These are phyloP conservation scores for Trametes punicea DNA, from an alignment of 768 basidiomycete species.

Conservation along the genomic window DNA sequence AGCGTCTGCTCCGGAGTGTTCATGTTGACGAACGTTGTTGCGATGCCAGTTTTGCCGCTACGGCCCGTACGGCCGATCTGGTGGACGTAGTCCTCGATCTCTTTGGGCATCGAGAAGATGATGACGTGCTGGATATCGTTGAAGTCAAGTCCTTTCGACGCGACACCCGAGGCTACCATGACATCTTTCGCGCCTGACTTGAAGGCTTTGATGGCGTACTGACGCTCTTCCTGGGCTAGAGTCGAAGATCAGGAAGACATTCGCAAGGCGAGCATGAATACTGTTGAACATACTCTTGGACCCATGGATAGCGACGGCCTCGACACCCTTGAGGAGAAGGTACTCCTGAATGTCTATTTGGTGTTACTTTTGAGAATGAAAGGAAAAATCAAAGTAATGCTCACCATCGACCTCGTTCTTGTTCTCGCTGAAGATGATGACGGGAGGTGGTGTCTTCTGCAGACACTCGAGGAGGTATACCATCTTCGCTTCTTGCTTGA, in stretches of 20 bases:
- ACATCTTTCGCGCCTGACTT: constrained; percentile 97
- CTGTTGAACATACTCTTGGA: constrained; percentile 72
- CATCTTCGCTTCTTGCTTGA: constrained; percentile 99
- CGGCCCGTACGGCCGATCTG: constrained; percentile 98
- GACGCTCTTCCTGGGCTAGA: constrained; percentile 94
- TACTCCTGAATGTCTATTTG: constrained; percentile 96
- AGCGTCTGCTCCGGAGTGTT: constrained; percentile 95
- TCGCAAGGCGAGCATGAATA: neutral
- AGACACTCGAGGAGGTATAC: constrained; percentile 96
- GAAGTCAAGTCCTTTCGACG: constrained; percentile 97
- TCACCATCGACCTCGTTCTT: constrained; percentile 99
- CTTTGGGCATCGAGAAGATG: constrained; percentile 99
- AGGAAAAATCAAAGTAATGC: constrained; percentile 19
- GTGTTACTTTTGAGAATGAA: neutral
- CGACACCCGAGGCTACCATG: constrained; percentile 98
- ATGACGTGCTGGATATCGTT: constrained; percentile 99
- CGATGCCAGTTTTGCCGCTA: constrained; percentile 97
- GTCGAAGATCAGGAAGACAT: neutral
- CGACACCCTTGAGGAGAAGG: constrained; percentile 91
- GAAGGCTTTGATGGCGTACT: constrained; percentile 98
- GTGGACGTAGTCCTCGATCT: constrained; percentile 99
- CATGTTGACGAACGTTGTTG: constrained; percentile 99
- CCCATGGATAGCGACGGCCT: constrained; percentile 98
- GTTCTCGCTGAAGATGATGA: constrained; percentile 97
- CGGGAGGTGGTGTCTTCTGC: constrained; percentile 97